A percentile compares a stretch with the other conserved stretches of the same genome.
Conservation (phyloP, 2,329 filamentous ascomycete species). For the Colletotrichum camelliae region DNA sequence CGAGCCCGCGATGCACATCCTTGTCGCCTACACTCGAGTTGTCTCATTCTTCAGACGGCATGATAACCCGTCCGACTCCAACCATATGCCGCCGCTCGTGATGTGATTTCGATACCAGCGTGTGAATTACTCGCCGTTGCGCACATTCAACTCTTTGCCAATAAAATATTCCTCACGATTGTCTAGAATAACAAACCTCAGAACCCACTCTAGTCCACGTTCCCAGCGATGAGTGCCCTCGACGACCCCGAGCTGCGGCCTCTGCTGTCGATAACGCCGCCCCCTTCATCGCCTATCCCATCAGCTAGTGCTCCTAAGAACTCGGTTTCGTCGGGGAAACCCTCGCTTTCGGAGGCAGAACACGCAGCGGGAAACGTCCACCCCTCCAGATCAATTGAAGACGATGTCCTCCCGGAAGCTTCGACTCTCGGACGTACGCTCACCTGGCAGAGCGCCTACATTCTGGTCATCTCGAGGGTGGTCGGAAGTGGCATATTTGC, state of each 20-base stretch:
- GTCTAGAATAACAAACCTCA: not conserved
- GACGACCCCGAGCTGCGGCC: not conserved
- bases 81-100: not conserved
- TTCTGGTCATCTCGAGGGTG: slow-evolving; percentile 71
- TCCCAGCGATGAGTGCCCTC: not conserved
- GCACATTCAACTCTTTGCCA: not conserved
- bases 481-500: slow-evolving; percentile 77
- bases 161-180: not conserved
- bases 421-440: slow-evolving; percentile 63
- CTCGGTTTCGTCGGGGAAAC: not conserved
- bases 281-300: not conserved
- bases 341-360: not conserved
- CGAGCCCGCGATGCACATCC: not conserved
- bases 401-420: slow-evolving; percentile 64
- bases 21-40: not conserved
- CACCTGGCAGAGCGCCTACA: slow-evolving; percentile 67
- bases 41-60: not conserved
- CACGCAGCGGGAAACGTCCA: not conserved
- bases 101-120: not conserved
- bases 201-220: not conserved
- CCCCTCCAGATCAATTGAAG: slow-evolving; percentile 47
- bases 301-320: not conserved
- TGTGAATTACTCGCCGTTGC: not conserved
- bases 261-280: not conserved
- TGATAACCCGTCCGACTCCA: not conserved